Evolutionary conservation across 176 grass and related monocot genomes (phyloP), one percentile per base, ranked within the genome.

Genomic region (Alopecurus myosuroides): DNA sequence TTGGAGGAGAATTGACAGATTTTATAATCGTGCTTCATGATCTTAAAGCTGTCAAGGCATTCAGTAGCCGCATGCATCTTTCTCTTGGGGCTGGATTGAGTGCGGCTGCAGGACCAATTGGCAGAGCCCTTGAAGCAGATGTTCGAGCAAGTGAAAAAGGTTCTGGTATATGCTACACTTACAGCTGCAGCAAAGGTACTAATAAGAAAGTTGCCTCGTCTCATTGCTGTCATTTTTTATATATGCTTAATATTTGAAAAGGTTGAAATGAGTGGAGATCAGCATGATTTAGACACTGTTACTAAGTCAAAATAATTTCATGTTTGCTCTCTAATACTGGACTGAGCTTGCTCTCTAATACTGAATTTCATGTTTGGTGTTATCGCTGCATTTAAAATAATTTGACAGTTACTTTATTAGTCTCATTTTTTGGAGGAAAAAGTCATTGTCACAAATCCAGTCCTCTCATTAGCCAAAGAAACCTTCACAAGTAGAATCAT

Each of bases 161-260:
- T 56, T 93, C 93, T 73, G 95, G 95, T 40, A 79, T 93, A 82
- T 93, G 95, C 85, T 98, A 98, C 77, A 93, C 95, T 66, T 95
- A 98, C 89, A 98, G 95, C 85, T 95, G 92, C 81, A 98, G 93
- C 85, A 95, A 98, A 98, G 95, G 95, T 98, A 93, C 35, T 20
- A 66, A 60, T 69, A 26, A 51, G 18, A 80, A 41, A 64, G 28
- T 45, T n/a, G 3, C 6, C 14, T 77, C 63, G 39, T 68, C 45
- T 37, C 11, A 30, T 41, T 60, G 6, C 18, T 19, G 23, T 68
- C 18, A 9, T 69, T 80, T 65, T 19, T 12, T 5, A 46, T 74
- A 12, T 20, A 42, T 53, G 42, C 55, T 81, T 65, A 51, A 52
- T 35, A 81, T 74, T 76, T 51, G n/a, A 40, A 37, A 64, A 52